Conservation (phyloP, 2,329 filamentous ascomycete species). For the Beauveria rudraprayagi region DNA sequence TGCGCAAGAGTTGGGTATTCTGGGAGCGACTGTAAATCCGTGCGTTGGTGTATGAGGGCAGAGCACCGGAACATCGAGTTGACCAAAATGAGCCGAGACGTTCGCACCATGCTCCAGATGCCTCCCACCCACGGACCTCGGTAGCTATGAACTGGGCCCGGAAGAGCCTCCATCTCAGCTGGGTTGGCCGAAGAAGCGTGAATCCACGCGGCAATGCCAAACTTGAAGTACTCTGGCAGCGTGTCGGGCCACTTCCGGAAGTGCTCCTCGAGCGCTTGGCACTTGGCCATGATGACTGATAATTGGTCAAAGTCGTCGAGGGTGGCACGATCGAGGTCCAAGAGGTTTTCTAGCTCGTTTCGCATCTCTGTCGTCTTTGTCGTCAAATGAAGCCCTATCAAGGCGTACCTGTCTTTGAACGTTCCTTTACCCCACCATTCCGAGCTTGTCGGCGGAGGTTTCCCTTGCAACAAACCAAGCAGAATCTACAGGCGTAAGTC, state of each 20-base stretch:
- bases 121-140: not conserved
- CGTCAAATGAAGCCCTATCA: not conserved
- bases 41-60: not conserved
- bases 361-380: not conserved
- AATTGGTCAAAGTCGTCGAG: not conserved
- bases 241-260: not conserved
- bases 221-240: not conserved
- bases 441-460: not conserved
- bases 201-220: not conserved
- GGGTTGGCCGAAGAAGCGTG: not conserved
- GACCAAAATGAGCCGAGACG: not conserved
- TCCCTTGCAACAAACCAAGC: not conserved
- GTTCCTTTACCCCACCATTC: slow-evolving; percentile 3
- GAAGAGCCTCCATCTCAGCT: not conserved
- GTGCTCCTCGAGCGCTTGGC: not conserved
- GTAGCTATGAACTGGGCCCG: not conserved
- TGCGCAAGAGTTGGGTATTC: not conserved
- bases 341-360: not conserved
- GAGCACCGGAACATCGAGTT: not conserved
- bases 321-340: not conserved
- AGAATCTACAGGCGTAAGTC: not conserved
- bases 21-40: not conserved
- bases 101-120: not conserved
- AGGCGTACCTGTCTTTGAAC: slow-evolving; percentile 2
- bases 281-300: not conserved